A percentile compares a stretch with the other conserved stretches of the same genome.
phyloP scores from a whole-genome alignment of 345 rosid genomes.

The Salix viminalis region DNA sequence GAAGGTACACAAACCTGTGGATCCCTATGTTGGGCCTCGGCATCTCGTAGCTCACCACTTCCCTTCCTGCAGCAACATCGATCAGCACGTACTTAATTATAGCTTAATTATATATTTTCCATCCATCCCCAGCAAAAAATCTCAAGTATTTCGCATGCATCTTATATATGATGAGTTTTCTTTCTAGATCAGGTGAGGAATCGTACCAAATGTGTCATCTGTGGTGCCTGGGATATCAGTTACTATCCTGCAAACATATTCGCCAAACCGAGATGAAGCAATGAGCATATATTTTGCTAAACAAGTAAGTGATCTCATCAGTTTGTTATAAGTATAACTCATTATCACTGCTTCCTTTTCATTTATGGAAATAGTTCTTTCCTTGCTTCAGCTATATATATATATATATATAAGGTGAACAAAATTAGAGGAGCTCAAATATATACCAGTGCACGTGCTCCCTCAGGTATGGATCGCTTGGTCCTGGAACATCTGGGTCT shows the following conservation, averaged over 20 bases:
- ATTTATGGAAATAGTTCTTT: too few relatives aligned
- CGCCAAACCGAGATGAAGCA: conserved; percentile 15
- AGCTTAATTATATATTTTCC: too few relatives aligned
- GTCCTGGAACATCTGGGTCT: conserved; percentile 98
- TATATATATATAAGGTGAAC: neutral
- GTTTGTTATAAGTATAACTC: neutral
- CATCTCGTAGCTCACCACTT: conserved; percentile 70
- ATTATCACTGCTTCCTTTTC: neutral
- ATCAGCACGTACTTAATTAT: too few relatives aligned
- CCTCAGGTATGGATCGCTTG: conserved; percentile 89
- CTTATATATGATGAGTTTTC: neutral
- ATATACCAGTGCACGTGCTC: conserved; percentile 92
- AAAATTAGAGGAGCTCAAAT: neutral
- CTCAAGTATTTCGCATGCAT: too few relatives aligned
- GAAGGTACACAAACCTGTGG: conserved; percentile 78
- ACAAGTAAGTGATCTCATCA: neutral
- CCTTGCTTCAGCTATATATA: neutral
- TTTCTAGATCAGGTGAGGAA: neutral
- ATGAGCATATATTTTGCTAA: neutral
- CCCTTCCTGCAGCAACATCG: conserved; percentile 43
- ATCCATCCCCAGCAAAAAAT: too few relatives aligned
- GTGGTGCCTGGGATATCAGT: conserved; percentile 98
- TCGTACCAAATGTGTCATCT: conserved; percentile 82
- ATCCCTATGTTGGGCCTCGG: conserved; percentile 97
- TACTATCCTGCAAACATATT: conserved; percentile 55